Evolutionary conservation across 352 stramenopile genomes (phyloP).

Genomic region (Phytopythium mirpurense): DNA sequence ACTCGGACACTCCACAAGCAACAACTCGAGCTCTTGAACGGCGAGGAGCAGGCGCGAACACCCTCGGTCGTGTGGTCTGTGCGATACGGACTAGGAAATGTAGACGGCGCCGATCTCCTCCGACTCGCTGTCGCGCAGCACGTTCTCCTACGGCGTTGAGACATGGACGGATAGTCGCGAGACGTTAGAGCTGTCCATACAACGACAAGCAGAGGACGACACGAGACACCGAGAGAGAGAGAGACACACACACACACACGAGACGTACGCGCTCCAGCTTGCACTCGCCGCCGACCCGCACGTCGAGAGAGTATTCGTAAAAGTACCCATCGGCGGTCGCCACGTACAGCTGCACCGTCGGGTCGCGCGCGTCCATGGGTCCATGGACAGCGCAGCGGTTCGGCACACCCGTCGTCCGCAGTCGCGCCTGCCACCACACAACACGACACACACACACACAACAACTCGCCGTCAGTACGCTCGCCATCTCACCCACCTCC

Average conservation of each 20-base stretch:
- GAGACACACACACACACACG: neutral
- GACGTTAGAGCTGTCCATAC: neutral
- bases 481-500: too few relatives aligned
- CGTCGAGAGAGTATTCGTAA: slow-evolving; percentile 84
- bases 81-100: slow-evolving; percentile 56
- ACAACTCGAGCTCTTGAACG: too few relatives aligned
- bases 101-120: slow-evolving; percentile 85
- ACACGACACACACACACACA: too few relatives aligned
- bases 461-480: neutral
- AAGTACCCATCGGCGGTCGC: slow-evolving; percentile 79
- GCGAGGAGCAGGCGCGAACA: too few relatives aligned
- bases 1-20: too few relatives aligned
- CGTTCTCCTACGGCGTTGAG: slow-evolving; percentile 56
- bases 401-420: slow-evolving; percentile 60
- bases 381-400: slow-evolving; percentile 82
- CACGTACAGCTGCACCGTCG: slow-evolving; percentile 71
- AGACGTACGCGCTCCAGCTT: slow-evolving; percentile 63
- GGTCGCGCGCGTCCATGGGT: slow-evolving; percentile 40
- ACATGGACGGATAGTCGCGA: neutral
- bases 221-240: slow-evolving; percentile 2
- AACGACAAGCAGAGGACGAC: neutral
- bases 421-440: too few relatives aligned
- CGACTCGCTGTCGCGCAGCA: slow-evolving; percentile 73
- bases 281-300: slow-evolving; percentile 67
- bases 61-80: too few relatives aligned